Evolutionary conservation across 306 rosid genomes (phyloP).

Genomic region (Luffa aegyptiaca): DNA sequence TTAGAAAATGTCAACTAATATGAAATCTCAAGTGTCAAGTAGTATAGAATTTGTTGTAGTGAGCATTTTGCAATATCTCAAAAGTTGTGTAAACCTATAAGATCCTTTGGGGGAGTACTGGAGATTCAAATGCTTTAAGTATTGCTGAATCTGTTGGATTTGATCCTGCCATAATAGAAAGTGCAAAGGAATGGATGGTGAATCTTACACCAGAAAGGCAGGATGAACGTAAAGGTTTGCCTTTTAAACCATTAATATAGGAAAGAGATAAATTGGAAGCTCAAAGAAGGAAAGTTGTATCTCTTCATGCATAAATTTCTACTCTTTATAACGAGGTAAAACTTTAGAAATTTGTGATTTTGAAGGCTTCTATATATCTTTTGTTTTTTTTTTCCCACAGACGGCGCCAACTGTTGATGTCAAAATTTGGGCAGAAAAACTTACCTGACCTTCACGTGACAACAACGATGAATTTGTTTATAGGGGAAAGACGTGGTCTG

Average conservation of each 20-base stretch:
- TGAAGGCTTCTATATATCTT: background rate
- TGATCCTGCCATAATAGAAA: constrained; percentile 46
- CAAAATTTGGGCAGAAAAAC: too few species aligned
- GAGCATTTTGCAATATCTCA: constrained; percentile 76
- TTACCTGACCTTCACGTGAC: too few species aligned
- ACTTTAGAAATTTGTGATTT: constrained; percentile 4
- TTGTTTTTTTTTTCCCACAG: background rate
- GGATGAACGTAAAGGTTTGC: constrained; percentile 65
- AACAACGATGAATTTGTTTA: too few species aligned
- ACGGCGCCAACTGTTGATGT: too few species aligned
- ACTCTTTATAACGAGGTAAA: constrained; percentile 62
- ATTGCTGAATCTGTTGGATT: constrained; percentile 81
- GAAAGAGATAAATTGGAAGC: constrained; percentile 68
- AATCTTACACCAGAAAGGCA: constrained; percentile 75
- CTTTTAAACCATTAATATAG: constrained; percentile 51
- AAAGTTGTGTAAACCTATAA: constrained; percentile 52
- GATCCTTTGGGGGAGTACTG: constrained; percentile 84
- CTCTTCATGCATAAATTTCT: constrained; percentile 49
- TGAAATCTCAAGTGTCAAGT: too few species aligned
- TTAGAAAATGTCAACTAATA: too few species aligned
- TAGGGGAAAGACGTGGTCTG: too few species aligned
- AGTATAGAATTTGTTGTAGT: too few species aligned
- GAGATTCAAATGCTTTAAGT: constrained; percentile 81
- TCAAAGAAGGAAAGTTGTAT: constrained; percentile 52
- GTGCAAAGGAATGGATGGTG: constrained; percentile 60